phyloP scores from a whole-genome alignment of 805 yeast genomes.

The Zygoascus bituminiphila region DNA sequence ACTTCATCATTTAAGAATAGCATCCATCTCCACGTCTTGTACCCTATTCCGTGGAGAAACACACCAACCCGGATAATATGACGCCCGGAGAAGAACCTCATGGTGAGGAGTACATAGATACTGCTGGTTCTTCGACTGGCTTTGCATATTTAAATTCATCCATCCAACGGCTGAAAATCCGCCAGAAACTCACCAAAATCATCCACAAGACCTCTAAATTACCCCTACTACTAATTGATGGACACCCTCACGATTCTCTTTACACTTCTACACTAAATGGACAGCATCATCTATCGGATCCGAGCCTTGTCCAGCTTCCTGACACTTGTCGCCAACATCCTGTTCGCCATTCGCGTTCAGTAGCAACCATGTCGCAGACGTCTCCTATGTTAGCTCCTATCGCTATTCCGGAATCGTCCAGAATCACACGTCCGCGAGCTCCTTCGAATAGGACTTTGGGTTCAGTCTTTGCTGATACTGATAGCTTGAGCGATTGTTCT shows the following conservation, averaged over 20 bases:
- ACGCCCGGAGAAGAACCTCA: background rate
- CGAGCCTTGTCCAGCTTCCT: background rate
- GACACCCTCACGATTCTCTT: background rate
- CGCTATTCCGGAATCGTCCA: background rate
- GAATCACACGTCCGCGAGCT: background rate
- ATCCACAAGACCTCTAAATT: constrained; percentile 10
- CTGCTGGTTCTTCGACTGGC: background rate
- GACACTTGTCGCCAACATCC: background rate
- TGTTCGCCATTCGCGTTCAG: background rate
- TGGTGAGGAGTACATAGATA: background rate
- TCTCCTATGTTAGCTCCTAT: background rate
- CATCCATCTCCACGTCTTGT: no score
- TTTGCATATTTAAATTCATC: background rate
- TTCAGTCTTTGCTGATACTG: background rate
- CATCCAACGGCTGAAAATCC: background rate
- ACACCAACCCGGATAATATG: no score
- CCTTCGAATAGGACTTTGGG: background rate
- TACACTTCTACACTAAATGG: background rate
- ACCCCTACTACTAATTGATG: constrained; percentile 7
- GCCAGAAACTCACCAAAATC: constrained; percentile 8
- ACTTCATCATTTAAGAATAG: no score
- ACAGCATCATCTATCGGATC: background rate
- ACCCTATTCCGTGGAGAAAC: no score
- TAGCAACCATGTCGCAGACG: background rate
- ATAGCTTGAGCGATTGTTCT: background rate